Evolutionary conservation across 352 stramenopile species (phyloP).

Genomic region (Phytophthora cryptogea): DNA sequence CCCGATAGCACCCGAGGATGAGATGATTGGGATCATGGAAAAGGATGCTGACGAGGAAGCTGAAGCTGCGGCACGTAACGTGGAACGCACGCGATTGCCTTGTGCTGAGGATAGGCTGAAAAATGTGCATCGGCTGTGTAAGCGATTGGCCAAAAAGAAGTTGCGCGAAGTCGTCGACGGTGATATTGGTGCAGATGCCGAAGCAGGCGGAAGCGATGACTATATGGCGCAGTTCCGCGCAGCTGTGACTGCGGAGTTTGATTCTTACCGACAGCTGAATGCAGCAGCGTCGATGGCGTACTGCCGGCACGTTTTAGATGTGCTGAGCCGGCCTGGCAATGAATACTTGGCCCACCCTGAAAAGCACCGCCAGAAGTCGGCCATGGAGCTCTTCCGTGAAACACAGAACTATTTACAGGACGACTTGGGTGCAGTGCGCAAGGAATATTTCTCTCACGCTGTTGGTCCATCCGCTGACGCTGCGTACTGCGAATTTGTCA

Average conservation of each 20-base stretch:
- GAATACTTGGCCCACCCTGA: slow-evolving; percentile 45
- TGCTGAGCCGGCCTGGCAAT: slow-evolving; percentile 41
- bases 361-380: slow-evolving; percentile 54
- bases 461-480: slow-evolving; percentile 79
- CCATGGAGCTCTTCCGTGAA: slow-evolving; percentile 76
- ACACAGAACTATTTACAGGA: slow-evolving; percentile 67
- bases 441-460: slow-evolving; percentile 62
- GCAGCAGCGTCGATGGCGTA: slow-evolving; percentile 84
- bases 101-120: slow-evolving; percentile 60
- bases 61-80: slow-evolving; percentile 24
- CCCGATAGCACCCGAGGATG: slow-evolving; percentile 45
- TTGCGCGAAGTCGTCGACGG: slow-evolving; percentile 69
- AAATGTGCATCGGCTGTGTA: slow-evolving; percentile 70
- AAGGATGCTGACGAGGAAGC: slow-evolving; percentile 39
- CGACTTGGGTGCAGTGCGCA: slow-evolving; percentile 52
- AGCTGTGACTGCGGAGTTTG: slow-evolving; percentile 46
- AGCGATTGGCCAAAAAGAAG: slow-evolving; percentile 76
- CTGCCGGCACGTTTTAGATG: slow-evolving; percentile 65
- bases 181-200: slow-evolving; percentile 64
- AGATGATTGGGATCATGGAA: slow-evolving; percentile 78
- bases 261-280: slow-evolving; percentile 76
- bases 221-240: slow-evolving; percentile 72
- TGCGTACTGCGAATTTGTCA: slow-evolving; percentile 87
- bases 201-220: slow-evolving; percentile 42
- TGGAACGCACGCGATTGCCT: slow-evolving; percentile 69